Conservation (phyloP, 2,329 filamentous ascomycete genomes). For the Westerdykella sp. region DNA sequence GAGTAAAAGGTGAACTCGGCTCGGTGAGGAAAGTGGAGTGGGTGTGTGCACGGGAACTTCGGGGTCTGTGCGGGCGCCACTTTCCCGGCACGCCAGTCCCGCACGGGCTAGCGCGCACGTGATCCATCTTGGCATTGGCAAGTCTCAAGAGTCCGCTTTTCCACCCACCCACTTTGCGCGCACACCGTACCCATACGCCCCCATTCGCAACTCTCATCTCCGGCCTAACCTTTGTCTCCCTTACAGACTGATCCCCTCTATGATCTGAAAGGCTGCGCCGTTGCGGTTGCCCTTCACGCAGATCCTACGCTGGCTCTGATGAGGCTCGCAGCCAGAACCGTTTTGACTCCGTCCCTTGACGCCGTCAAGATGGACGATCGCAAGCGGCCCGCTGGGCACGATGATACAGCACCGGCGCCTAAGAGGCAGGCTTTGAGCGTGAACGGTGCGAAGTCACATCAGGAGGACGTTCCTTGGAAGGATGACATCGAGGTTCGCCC, state of each 20-base stretch:
- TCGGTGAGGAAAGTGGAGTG: neutral
- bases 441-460: slow-evolving; percentile 66
- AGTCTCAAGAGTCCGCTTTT: neutral
- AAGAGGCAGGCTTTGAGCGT: slow-evolving; percentile 74
- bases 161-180: slow-evolving; percentile 6
- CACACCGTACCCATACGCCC: neutral
- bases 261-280: slow-evolving; percentile 18
- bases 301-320: slow-evolving; percentile 60
- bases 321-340: slow-evolving; percentile 69
- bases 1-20: too few relatives aligned
- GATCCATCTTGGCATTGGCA: neutral
- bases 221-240: neutral
- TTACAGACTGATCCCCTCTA: slow-evolving; percentile 4
- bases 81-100: neutral
- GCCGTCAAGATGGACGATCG: slow-evolving; percentile 98
- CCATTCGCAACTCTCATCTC: neutral
- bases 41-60: neutral
- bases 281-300: slow-evolving; percentile 14
- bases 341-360: slow-evolving; percentile 70
- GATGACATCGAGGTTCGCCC: slow-evolving; percentile 67
- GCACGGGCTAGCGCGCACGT: neutral
- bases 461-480: slow-evolving; percentile 64
- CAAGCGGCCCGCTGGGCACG: slow-evolving; percentile 83
- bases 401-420: slow-evolving; percentile 79
- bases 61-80: neutral